Conservation (phyloP, 2,329 filamentous ascomycete genomes). For the Xylariales sp. region DNA sequence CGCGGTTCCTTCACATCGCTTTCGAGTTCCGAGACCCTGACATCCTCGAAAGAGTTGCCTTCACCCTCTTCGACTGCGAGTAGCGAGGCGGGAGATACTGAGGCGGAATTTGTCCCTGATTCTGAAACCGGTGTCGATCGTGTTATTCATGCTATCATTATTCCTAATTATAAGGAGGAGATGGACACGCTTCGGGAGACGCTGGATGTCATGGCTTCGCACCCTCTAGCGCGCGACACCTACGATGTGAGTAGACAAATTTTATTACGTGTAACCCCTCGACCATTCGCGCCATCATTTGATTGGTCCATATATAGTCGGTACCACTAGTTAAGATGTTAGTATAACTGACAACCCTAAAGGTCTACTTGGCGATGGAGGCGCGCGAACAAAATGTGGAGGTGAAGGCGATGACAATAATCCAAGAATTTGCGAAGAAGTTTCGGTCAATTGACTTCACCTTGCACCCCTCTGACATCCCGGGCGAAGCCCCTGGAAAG, state of each 20-base stretch:
- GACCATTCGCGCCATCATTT: background rate
- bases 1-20: conserved; percentile 66
- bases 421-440: conserved; percentile 71
- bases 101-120: conserved; percentile 60
- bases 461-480: conserved; percentile 73
- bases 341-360: conserved; percentile 31
- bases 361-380: conserved; percentile 81
- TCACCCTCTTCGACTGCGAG: conserved; percentile 57
- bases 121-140: conserved; percentile 56
- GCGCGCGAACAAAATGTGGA: conserved; percentile 71
- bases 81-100: conserved; percentile 64
- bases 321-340: background rate
- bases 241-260: conserved; percentile 72
- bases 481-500: conserved; percentile 77
- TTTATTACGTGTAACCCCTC: conserved; percentile 8
- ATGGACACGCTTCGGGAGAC: conserved; percentile 75
- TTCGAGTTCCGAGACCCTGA: conserved; percentile 67
- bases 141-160: conserved; percentile 73
- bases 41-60: conserved; percentile 56
- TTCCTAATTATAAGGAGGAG: conserved; percentile 82
- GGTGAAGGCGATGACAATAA: conserved; percentile 70
- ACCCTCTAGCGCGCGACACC: conserved; percentile 69
- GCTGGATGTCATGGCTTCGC: conserved; percentile 74
- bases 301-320: background rate
- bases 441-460: conserved; percentile 76